Conservation (phyloP, 768 basidiomycete species). For the Psilocybe tampanensis region DNA sequence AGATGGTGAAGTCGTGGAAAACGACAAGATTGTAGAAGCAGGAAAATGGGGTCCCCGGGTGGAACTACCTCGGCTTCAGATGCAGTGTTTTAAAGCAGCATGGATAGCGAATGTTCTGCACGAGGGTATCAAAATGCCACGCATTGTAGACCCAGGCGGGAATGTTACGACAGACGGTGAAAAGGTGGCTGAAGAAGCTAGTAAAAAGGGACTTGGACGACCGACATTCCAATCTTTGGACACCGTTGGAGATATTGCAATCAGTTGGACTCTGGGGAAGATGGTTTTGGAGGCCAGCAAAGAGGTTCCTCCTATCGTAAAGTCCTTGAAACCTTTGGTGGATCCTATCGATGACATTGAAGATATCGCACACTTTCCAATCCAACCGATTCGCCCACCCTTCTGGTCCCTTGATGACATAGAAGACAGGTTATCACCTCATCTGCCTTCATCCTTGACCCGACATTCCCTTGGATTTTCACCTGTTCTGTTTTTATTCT, state of each 20-base stretch:
- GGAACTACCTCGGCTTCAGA: slow-evolving; percentile 83
- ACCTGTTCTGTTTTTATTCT: slow-evolving; percentile 62
- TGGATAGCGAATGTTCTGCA: slow-evolving; percentile 97
- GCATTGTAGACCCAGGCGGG: slow-evolving; percentile 85
- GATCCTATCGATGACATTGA: slow-evolving; percentile 75
- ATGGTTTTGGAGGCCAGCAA: slow-evolving; percentile 98
- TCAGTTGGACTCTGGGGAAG: slow-evolving; percentile 98
- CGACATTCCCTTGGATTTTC: slow-evolving; percentile 75
- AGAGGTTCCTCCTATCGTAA: slow-evolving; percentile 58
- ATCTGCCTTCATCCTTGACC: slow-evolving; percentile 64
- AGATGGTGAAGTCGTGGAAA: slow-evolving; percentile 64
- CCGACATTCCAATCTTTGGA: slow-evolving; percentile 94
- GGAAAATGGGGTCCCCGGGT: slow-evolving; percentile 75
- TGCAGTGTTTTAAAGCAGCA: slow-evolving; percentile 99
- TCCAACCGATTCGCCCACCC: slow-evolving; percentile 66
- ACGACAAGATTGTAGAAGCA: slow-evolving; percentile 61
- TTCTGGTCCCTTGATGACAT: slow-evolving; percentile 60
- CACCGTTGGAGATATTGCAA: slow-evolving; percentile 89
- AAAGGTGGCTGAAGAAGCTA: slow-evolving; percentile 74
- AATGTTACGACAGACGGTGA: slow-evolving; percentile 71
- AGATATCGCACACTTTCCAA: slow-evolving; percentile 49
- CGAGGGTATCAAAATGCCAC: slow-evolving; percentile 93
- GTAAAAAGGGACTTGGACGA: slow-evolving; percentile 77
- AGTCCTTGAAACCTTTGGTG: slow-evolving; percentile 55
- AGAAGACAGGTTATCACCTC: slow-evolving; percentile 67